Base-by-base conservation (phyloP, 768 basidiomycete species). In the Mycena pura region DNA sequence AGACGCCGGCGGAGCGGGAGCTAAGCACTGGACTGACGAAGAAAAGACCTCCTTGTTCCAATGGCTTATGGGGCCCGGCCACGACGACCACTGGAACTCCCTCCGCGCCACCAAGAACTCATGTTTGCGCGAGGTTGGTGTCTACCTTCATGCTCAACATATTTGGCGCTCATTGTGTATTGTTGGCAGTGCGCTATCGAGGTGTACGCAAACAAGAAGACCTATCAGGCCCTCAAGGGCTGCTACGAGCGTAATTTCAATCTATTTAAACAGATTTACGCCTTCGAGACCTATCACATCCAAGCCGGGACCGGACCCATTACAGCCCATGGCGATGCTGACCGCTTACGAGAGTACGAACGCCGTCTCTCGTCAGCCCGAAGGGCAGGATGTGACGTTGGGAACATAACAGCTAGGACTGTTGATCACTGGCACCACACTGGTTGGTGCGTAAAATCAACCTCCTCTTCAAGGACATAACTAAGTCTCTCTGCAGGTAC, bases 191-290 rank as follows among this genome's bases (percentile, higher is more conserved):
- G 90, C 67, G 87, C 91, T 0, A 61, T 75, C 24, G 84, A 90
- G 56, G 86, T 92, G 7, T 93, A 91, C 65, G 86, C 82, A 3
- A 82, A 84, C 50, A 89, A 90, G 74, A 93, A 93, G 73, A 90
- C 90, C 14, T 92, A 91, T 63, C 90, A 92, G 69, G 91, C 91
- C 1, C 81, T 93, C 55, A 93, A 93, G 75, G 90, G 91, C 21
- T 92, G 91, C 68, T 93, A 91, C 63, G 90, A 93, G 70, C 89
- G 91, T 68, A 92, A 92, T 66, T 90, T 93, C 66, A 92, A 91
- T 66, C 76, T 91, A 15, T 93, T 92, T 82, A 92, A 90, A 73
- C 90, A 92, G 72, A 90, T 93, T 36, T 88, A 89, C 68, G 81
- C 85, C 6, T 90, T 90, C 63, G 89, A 93, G 70, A 75, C 74